Evolutionary conservation across 257 asterid genomes (phyloP).

Genomic region (Paraleonurus japonicus): DNA sequence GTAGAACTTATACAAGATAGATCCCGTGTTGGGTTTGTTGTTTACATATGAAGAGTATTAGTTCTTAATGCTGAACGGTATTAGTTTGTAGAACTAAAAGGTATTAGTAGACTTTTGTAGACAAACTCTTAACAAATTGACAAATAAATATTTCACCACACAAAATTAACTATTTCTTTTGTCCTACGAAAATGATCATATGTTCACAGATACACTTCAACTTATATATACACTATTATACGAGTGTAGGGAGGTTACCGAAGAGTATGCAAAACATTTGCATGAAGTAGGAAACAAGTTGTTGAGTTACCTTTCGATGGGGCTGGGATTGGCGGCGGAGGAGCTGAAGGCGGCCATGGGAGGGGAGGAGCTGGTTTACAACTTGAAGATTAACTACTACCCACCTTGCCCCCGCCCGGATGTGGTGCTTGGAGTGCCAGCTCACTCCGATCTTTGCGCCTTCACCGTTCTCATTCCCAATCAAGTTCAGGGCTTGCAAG

Average conservation of each 20-base stretch:
- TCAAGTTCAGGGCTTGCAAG: slow-evolving; percentile 63
- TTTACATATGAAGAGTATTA: too few relatives aligned
- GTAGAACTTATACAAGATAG: too few relatives aligned
- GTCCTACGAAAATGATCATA: too few relatives aligned
- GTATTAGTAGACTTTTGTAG: too few relatives aligned
- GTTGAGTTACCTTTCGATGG: slow-evolving; percentile 41
- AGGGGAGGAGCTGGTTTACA: slow-evolving; percentile 43
- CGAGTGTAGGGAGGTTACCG: slow-evolving; percentile 58
- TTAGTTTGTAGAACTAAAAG: too few relatives aligned
- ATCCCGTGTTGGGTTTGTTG: too few relatives aligned
- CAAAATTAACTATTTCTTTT: too few relatives aligned
- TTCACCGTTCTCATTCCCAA: slow-evolving; percentile 58
- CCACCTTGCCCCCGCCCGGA: slow-evolving; percentile 82
- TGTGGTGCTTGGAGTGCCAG: slow-evolving; percentile 60
- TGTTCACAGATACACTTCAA: too few relatives aligned
- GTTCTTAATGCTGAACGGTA: too few relatives aligned
- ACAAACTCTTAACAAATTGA: too few relatives aligned
- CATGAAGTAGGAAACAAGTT: slow-evolving; percentile 35
- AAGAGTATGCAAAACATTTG: slow-evolving; percentile 41
- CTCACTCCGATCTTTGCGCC: slow-evolving; percentile 53
- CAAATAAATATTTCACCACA: too few relatives aligned
- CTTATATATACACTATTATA: too few relatives aligned
- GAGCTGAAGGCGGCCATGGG: slow-evolving; percentile 47
- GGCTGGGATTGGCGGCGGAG: slow-evolving; percentile 46
- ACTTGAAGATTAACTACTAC: slow-evolving; percentile 61